Conservation (phyloP, 352 stramenopile species). For the Lagenidium giganteum region DNA sequence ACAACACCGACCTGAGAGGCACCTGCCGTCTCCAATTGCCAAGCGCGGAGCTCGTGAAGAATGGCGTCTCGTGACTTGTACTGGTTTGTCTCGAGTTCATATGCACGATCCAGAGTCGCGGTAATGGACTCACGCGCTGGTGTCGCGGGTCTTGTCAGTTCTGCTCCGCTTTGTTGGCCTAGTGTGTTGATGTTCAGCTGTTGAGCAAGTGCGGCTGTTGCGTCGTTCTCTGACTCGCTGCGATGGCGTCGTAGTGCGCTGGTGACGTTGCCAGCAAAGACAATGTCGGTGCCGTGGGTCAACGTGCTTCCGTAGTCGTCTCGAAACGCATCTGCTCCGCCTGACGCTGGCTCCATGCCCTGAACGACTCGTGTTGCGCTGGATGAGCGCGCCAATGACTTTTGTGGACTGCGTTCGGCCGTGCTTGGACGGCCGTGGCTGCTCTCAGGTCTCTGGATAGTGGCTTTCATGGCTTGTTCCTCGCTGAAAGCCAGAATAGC, state of each 20-base stretch:
- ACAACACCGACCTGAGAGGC: slow-evolving; percentile 32
- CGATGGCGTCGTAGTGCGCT: slow-evolving; percentile 69
- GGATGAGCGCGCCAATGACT: no score
- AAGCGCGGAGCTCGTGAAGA: slow-evolving; percentile 55
- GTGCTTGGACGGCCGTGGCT: no score
- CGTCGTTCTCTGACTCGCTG: slow-evolving; percentile 45
- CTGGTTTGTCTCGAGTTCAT: slow-evolving; percentile 54
- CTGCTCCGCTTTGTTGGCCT: not conserved
- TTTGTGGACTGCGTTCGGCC: no score
- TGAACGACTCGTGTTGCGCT: slow-evolving; percentile 5
- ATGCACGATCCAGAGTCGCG: slow-evolving; percentile 65
- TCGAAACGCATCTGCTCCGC: slow-evolving; percentile 3
- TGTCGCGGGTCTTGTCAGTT: slow-evolving; percentile 34
- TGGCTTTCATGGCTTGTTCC: slow-evolving; percentile 4
- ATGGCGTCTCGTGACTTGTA: slow-evolving; percentile 62
- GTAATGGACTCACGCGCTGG: slow-evolving; percentile 70
- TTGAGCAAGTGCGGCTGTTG: not conserved
- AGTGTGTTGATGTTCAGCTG: not conserved
- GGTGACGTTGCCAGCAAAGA: slow-evolving; percentile 87
- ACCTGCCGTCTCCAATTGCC: slow-evolving; percentile 52
- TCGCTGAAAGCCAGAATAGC: slow-evolving; percentile 26
- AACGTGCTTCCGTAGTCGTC: slow-evolving; percentile 69
- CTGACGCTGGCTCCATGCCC: not conserved
- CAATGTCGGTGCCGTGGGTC: slow-evolving; percentile 85
- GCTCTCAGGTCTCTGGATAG: no score